Percentiles rank a stretch among this genome's conserved stretches.
Conservation (phyloP, 73 alveolate species). For the Stentor roeselii region DNA sequence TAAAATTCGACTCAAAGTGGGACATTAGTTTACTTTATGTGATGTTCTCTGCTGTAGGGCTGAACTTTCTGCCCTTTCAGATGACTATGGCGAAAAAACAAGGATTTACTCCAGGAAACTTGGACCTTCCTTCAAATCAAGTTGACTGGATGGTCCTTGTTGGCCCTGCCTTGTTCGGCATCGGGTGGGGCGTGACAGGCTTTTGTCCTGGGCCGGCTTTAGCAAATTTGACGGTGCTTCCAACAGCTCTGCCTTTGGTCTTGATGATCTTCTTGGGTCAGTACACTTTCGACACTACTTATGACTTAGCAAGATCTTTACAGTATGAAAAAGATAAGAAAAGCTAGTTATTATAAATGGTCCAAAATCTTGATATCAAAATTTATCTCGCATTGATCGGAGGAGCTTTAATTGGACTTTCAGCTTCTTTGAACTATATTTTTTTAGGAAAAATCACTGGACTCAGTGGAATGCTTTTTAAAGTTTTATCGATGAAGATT, state of each 20-base stretch:
- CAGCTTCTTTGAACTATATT: slow-evolving; percentile 66
- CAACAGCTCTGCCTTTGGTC: neutral
- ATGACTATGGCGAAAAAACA: slow-evolving; percentile 43
- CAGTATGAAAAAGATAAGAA: too few species aligned
- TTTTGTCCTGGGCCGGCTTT: slow-evolving; percentile 97
- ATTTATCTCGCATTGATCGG: slow-evolving; percentile 62
- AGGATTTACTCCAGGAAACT: slow-evolving; percentile 59
- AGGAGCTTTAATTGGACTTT: slow-evolving; percentile 74
- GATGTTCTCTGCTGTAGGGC: slow-evolving; percentile 84
- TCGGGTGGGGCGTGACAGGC: slow-evolving; percentile 97
- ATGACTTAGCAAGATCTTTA: too few species aligned
- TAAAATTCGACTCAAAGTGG: slow-evolving; percentile 81
- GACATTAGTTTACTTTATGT: slow-evolving; percentile 91
- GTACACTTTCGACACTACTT: neutral
- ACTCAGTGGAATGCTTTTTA: slow-evolving; percentile 63
- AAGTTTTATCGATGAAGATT: slow-evolving; percentile 35
- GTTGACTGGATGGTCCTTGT: slow-evolving; percentile 70
- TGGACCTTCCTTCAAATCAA: slow-evolving; percentile 55
- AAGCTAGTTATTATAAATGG: too few species aligned
- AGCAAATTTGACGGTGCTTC: slow-evolving; percentile 50
- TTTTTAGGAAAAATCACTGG: slow-evolving; percentile 90
- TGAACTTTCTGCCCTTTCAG: slow-evolving; percentile 84
- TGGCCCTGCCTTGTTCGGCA: slow-evolving; percentile 93
- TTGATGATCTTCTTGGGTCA: neutral
- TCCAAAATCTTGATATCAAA: neutral